These are phyloP conservation scores for Yamadazyma diospyri DNA, from an alignment of 1,139 yeast species.

Conservation along the genomic window DNA sequence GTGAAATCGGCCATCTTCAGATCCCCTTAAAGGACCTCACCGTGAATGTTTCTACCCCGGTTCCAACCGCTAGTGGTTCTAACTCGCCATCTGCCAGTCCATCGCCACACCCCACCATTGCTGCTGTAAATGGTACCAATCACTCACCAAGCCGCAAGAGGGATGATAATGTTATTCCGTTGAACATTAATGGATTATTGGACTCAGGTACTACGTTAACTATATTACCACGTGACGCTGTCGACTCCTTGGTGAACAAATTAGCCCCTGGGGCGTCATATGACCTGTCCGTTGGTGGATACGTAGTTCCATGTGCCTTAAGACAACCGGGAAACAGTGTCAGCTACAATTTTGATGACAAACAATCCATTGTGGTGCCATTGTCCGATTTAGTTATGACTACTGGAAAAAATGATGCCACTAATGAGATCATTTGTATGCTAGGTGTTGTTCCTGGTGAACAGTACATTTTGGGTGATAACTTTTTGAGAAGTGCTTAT, in stretches of 20 bases:
- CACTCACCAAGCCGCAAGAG: constrained; percentile 7
- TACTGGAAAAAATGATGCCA: constrained; percentile 12
- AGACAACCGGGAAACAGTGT: constrained; percentile 21
- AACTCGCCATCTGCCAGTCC: constrained; percentile 4
- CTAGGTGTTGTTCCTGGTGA: constrained; percentile 26
- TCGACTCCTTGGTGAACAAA: constrained; percentile 15
- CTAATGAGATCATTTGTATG: constrained; percentile 19
- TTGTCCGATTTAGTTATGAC: constrained; percentile 23
- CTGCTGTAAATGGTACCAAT: constrained; percentile 11
- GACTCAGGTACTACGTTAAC: constrained; percentile 43
- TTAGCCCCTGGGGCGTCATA: constrained; percentile 17
- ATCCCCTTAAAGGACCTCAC: constrained; percentile 20
- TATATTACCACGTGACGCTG: constrained; percentile 21
- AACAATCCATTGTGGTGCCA: constrained; percentile 31
- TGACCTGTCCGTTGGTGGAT: constrained; percentile 17
- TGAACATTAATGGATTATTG: constrained; percentile 22
- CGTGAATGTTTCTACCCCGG: constrained; percentile 10
- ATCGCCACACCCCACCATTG: constrained; percentile 16
- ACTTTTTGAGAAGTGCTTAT: constrained; percentile 40
- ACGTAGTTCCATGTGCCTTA: constrained; percentile 28
- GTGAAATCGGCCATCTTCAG: constrained; percentile 17
- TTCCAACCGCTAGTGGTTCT: constrained; percentile 7
- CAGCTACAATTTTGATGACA: constrained; percentile 24
- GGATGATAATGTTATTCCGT: constrained; percentile 9
- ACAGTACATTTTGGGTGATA: constrained; percentile 58